Evolutionary conservation across 2,329 filamentous ascomycete species (phyloP), one percentile per base, ranked within the genome.

Genomic region (Claviceps cyperi): DNA sequence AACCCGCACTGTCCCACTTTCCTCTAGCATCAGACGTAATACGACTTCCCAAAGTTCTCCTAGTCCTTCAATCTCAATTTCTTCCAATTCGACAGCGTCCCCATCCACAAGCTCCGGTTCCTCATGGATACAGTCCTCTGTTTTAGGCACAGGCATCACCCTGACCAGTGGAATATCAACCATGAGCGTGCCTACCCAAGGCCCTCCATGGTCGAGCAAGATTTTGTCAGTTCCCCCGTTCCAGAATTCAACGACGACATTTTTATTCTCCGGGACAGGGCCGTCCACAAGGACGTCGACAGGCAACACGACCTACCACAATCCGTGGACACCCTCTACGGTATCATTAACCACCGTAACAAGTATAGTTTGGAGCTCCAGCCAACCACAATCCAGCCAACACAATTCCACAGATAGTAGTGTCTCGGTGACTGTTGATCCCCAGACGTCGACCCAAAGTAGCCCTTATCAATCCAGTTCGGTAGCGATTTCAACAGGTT

Each of bases 241-340:
- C 17, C 47, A 17, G 21, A 52, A 52, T 43, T 46, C 41, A n/a
- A 48, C 48, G 22, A 49, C 41, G 15, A 40, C 22, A 9, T 7
- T 73, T 66, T 2, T 6, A n/a, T 13, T 17, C 8, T 22, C 47
- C 17, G 40, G 28, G 19, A 49, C 28, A 43, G 32, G 39, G 7
- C 15, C 24, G 5, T 24, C 40, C n/a, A 17, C 32, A 39, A 43
- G 13, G 7, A 9, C 28, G n/a, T 22, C 8, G 9, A 37, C 5
- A 13, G 41, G 35, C 15, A 49, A 49, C 21, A 49, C 38, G 7
- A 49, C 41, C 13, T 45, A 41, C 43, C 41, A 49, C 19, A n/a
- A 19, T 39, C 40, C 50, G 4, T 49, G 46, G 50, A 38, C 37
- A 28, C 36, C 35, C n/a, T 45, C 41, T 7, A 32, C 28, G 14